These are phyloP conservation scores for Venturia asperata DNA, from an alignment of 2,329 filamentous ascomycete species.

Conservation along the genomic window DNA sequence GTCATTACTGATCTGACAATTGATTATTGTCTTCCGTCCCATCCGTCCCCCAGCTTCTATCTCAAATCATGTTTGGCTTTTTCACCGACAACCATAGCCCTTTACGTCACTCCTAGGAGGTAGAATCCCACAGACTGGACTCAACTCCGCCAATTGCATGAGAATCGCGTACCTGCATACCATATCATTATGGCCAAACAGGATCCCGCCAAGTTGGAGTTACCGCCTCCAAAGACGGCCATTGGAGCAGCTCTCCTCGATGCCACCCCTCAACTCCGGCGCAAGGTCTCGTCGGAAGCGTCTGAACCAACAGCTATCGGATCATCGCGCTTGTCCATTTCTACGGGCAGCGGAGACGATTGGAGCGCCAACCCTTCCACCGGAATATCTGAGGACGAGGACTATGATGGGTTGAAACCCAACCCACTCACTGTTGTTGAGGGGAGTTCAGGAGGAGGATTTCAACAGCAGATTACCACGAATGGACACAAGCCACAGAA, in stretches of 20 bases:
- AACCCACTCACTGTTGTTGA: constrained; percentile 32
- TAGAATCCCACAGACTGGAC: not conserved
- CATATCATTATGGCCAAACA: not conserved
- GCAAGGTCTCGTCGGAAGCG: not conserved
- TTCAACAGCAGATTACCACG: constrained; percentile 22
- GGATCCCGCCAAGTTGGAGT: not conserved
- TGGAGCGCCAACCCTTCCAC: constrained; percentile 16
- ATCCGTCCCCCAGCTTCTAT: not conserved
- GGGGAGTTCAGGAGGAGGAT: constrained; percentile 28
- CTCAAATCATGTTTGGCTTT: not conserved
- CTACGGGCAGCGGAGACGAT: constrained; percentile 16
- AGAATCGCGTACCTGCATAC: not conserved
- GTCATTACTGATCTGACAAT: not conserved
- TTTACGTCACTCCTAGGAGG: not conserved
- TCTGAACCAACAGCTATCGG: not conserved
- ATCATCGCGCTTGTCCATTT: not conserved
- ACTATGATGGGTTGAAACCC: constrained; percentile 34
- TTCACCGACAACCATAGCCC: not conserved
- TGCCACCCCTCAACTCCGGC: constrained; percentile 2
- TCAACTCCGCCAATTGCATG: not conserved
- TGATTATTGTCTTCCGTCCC: not conserved
- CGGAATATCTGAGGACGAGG: constrained; percentile 31
- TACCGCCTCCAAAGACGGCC: constrained; percentile 3
- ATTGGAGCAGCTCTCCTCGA: not conserved
- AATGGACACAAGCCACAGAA: constrained; percentile 6